A percentile compares a stretch with the other conserved stretches of the same genome.
Conservation (phyloP, 768 basidiomycete species). For the Candolleomyces efflorescens region DNA sequence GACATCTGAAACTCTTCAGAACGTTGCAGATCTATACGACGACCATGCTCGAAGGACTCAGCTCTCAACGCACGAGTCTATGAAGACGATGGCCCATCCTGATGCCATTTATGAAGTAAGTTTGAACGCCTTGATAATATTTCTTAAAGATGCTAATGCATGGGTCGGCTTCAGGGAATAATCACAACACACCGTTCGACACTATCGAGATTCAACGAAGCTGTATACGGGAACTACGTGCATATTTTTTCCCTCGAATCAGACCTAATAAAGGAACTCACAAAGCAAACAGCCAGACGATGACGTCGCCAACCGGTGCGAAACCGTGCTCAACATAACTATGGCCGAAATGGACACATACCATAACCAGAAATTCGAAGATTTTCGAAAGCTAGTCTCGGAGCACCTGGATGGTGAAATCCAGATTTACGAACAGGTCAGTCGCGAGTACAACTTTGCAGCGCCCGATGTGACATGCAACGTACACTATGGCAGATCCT, state of each 20-base stretch:
- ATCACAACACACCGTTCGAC: constrained; percentile 75
- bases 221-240: constrained; percentile 22
- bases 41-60: constrained; percentile 73
- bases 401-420: constrained; percentile 82
- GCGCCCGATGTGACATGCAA: no score
- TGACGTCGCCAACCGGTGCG: constrained; percentile 69
- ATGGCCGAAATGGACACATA: constrained; percentile 87
- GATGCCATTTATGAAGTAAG: constrained; percentile 64
- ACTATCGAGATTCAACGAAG: constrained; percentile 59
- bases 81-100: constrained; percentile 77
- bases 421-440: constrained; percentile 65
- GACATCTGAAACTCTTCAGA: constrained; percentile 68
- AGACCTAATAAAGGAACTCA: background rate
- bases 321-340: constrained; percentile 84
- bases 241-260: background rate
- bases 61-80: constrained; percentile 66
- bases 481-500: constrained; percentile 45
- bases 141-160: background rate
- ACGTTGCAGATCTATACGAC: constrained; percentile 73
- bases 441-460: no score
- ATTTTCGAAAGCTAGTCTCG: constrained; percentile 52
- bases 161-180: constrained; percentile 41
- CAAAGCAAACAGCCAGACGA: constrained; percentile 46
- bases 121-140: background rate
- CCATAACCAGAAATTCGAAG: constrained; percentile 68